Evolutionary conservation across 169 alveolate species (phyloP), one percentile per base, ranked within the genome.

Genomic region (Plasmodium inui): DNA sequence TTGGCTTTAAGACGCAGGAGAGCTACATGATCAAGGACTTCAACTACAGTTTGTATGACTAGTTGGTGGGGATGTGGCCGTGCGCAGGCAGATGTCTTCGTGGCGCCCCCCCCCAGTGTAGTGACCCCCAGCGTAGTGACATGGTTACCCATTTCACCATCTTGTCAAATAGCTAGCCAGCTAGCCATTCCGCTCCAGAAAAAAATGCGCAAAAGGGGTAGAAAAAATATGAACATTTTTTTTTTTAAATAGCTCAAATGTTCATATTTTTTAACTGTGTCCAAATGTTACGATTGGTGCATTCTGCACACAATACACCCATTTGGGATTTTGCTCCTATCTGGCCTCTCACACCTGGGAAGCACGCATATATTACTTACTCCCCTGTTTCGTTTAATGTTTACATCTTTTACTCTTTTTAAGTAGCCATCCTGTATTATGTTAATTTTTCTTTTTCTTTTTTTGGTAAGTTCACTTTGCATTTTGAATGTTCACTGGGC

Each of bases 21-120:
- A 72, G 34, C 34, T 39, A 55, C 22, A 8, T 79, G 71, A 50
- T 88, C 50, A 53, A 80, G 19, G 89, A 34, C 71, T 88, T 88
- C 55, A 88, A 80, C 41, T 88, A 88, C 94, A 88, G 82, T 30
- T 53, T n/a, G 39, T 37, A 79, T 30, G 94, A 85, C n/a, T 22
- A 30, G 0, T 17, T 9, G 61, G 22, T 12, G 61, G 61, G 61
- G 61, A 2, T 37, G 44, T 7, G 8, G 0, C 44, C 4, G 2
- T 12, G 61, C 22, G 22, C 22, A 50, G 17, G 22, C 61, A 50
- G 61, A 2, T 12, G 8, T 50, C 3, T 50, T 22, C 61, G 22
- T 50, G 61, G 0, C 8, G 8, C 22, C 4, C 0, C 55, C n/a
- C n/a, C 55, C n/a, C n/a, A n/a, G n/a, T n/a, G n/a, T n/a, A n/a